Conservation (phyloP, 2,329 filamentous ascomycete species). For the Epichloe sylvatica region DNA sequence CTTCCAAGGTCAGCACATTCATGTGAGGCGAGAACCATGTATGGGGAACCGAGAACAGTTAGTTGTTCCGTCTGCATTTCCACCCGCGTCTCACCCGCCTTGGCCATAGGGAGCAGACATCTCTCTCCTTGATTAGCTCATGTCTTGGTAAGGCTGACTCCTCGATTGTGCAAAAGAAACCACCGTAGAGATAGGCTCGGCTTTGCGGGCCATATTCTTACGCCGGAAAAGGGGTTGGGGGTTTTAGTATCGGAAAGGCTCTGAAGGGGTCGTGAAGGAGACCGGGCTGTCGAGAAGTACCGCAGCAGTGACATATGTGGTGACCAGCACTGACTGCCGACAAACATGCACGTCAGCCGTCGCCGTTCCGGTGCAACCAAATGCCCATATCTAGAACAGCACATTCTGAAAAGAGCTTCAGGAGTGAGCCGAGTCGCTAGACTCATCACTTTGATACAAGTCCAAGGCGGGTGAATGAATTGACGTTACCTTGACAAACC, state of each 20-base stretch:
- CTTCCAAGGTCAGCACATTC: conserved; percentile 1
- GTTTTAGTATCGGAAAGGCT: too few species aligned
- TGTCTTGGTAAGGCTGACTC: too few species aligned
- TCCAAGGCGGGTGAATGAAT: neutral
- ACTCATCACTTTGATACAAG: neutral
- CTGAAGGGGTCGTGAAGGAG: neutral
- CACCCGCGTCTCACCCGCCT: neutral
- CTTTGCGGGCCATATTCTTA: too few species aligned
- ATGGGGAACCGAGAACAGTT: neutral
- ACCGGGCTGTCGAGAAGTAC: neutral
- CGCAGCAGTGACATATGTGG: conserved; percentile 7
- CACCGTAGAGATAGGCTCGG: too few species aligned
- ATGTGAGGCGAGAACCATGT: conserved; percentile 4
- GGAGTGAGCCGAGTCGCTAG: neutral
- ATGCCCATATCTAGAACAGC: neutral
- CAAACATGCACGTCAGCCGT: conserved; percentile 7
- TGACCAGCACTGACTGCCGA: conserved; percentile 10
- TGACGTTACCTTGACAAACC: neutral
- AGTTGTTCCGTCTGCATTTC: too few species aligned
- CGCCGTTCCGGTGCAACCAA: neutral
- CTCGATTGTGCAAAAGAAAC: too few species aligned
- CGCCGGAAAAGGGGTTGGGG: too few species aligned
- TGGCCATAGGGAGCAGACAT: neutral
- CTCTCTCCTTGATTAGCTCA: too few species aligned
- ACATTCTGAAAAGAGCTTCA: neutral